Evolutionary conservation across 352 stramenopile genomes (phyloP).

Genomic region (Pythium pyrilobum): DNA sequence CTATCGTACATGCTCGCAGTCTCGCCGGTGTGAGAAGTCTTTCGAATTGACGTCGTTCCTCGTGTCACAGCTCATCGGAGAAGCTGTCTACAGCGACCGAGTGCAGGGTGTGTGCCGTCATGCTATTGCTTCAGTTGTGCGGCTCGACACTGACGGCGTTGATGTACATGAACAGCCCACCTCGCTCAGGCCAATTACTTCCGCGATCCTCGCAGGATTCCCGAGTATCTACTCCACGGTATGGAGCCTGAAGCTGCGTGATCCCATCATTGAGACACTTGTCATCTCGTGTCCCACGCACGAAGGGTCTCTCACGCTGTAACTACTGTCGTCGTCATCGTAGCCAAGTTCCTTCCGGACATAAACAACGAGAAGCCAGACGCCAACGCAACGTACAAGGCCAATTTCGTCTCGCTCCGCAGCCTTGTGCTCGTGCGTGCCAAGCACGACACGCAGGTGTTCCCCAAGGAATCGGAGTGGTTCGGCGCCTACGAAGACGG

Average conservation of each 20-base stretch:
- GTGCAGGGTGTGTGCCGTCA: slow-evolving; percentile 76
- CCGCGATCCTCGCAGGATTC: slow-evolving; percentile 77
- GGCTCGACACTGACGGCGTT: not conserved
- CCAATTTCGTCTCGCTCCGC: slow-evolving; percentile 83
- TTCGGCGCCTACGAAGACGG: slow-evolving; percentile 84
- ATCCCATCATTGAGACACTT: too few relatives aligned
- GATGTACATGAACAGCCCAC: slow-evolving; percentile 27
- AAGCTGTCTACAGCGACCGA: slow-evolving; percentile 77
- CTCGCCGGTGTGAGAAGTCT: too few relatives aligned
- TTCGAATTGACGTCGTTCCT: not conserved
- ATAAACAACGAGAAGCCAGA: slow-evolving; percentile 89
- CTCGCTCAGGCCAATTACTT: slow-evolving; percentile 94
- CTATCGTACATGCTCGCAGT: too few relatives aligned
- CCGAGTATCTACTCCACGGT: slow-evolving; percentile 67
- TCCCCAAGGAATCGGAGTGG: slow-evolving; percentile 80
- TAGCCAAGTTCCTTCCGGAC: slow-evolving; percentile 75
- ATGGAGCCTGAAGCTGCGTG: slow-evolving; percentile 7
- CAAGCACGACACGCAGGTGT: slow-evolving; percentile 88
- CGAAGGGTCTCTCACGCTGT: too few relatives aligned
- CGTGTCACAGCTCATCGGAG: slow-evolving; percentile 65
- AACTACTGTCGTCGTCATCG: too few relatives aligned
- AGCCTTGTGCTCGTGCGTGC: slow-evolving; percentile 90
- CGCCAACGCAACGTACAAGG: slow-evolving; percentile 77
- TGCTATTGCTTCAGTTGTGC: too few relatives aligned
- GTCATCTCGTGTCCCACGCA: too few relatives aligned